A percentile compares a stretch with the other conserved stretches of the same genome.
Evolutionary conservation across 768 basidiomycete genomes (phyloP).

Genomic region (Tricholoma saponaceum): DNA sequence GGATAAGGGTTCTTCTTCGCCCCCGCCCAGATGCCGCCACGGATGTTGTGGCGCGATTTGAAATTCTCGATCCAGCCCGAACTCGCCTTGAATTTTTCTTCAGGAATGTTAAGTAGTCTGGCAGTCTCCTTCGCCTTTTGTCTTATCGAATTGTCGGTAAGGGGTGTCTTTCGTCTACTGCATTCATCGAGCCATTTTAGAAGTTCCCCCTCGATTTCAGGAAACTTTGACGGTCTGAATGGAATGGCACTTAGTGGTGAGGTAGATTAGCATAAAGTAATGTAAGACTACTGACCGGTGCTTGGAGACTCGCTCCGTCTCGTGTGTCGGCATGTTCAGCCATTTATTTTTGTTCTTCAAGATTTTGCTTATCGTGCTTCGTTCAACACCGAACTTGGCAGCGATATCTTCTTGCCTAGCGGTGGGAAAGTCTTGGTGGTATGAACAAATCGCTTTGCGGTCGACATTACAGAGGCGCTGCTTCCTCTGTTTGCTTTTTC

Average conservation of each 20-base stretch:
- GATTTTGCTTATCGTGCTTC: slow-evolving; percentile 93
- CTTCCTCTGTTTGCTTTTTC: slow-evolving; percentile 51
- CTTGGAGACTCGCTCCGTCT: slow-evolving; percentile 57
- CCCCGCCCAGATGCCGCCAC: slow-evolving; percentile 56
- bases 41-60: slow-evolving; percentile 77
- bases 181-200: slow-evolving; percentile 56
- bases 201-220: slow-evolving; percentile 67
- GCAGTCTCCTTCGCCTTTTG: slow-evolving; percentile 68
- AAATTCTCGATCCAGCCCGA: slow-evolving; percentile 92
- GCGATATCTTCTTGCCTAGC: slow-evolving; percentile 86
- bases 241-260: slow-evolving; percentile 3
- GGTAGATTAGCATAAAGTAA: slow-evolving; percentile 8
- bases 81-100: slow-evolving; percentile 86
- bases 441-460: slow-evolving; percentile 71
- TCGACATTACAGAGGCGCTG: slow-evolving; percentile 72
- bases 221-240: slow-evolving; percentile 73
- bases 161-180: slow-evolving; percentile 36
- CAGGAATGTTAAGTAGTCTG: slow-evolving; percentile 45
- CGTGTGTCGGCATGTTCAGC: slow-evolving; percentile 63
- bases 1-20: slow-evolving; percentile 21
- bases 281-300: slow-evolving; percentile 47
- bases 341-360: slow-evolving; percentile 82
- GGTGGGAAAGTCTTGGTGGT: slow-evolving; percentile 58
- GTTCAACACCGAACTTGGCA: slow-evolving; percentile 69
- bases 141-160: slow-evolving; percentile 65